Percentiles rank a stretch among this genome's conserved stretches.
These are phyloP conservation scores for Vitellaria paradoxa DNA, from an alignment of 179 eudicot species.

Conservation along the genomic window DNA sequence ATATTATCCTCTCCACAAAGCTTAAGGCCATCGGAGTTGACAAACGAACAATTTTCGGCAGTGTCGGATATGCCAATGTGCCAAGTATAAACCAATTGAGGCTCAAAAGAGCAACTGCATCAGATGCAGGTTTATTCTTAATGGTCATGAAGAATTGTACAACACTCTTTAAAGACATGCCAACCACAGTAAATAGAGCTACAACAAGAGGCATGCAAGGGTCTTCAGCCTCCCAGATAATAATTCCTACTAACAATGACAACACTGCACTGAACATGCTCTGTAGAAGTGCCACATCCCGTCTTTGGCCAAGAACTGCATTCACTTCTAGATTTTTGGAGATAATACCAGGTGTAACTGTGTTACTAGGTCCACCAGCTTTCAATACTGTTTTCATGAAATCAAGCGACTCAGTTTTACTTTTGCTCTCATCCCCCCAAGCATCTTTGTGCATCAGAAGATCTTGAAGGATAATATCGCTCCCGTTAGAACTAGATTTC, in stretches of 20 bases:
- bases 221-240: slow-evolving; percentile 65
- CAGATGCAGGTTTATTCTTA: slow-evolving; percentile 51
- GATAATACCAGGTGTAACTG: slow-evolving; percentile 22
- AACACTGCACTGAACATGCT: slow-evolving; percentile 67
- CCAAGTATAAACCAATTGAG: slow-evolving; percentile 88
- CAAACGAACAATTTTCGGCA: slow-evolving; percentile 46
- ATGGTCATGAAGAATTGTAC: slow-evolving; percentile 53
- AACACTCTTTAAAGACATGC: slow-evolving; percentile 65
- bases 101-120: slow-evolving; percentile 69
- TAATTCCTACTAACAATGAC: slow-evolving; percentile 62
- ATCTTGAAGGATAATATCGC: slow-evolving; percentile 12
- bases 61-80: slow-evolving; percentile 53
- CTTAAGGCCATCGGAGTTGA: slow-evolving; percentile 28
- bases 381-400: slow-evolving; percentile 8
- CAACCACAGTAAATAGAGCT: slow-evolving; percentile 72
- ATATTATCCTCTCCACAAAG: slow-evolving; percentile 13
- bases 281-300: slow-evolving; percentile 50
- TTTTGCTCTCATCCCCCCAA: slow-evolving; percentile 13
- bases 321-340: slow-evolving; percentile 20
- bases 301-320: slow-evolving; percentile 26
- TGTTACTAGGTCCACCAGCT: slow-evolving; percentile 21
- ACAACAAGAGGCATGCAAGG: slow-evolving; percentile 75
- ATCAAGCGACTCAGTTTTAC: neutral
- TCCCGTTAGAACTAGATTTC: slow-evolving; percentile 15
- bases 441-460: slow-evolving; percentile 16